phyloP scores from a whole-genome alignment of 257 asterid genomes.

The Anisodus tanguticus region DNA sequence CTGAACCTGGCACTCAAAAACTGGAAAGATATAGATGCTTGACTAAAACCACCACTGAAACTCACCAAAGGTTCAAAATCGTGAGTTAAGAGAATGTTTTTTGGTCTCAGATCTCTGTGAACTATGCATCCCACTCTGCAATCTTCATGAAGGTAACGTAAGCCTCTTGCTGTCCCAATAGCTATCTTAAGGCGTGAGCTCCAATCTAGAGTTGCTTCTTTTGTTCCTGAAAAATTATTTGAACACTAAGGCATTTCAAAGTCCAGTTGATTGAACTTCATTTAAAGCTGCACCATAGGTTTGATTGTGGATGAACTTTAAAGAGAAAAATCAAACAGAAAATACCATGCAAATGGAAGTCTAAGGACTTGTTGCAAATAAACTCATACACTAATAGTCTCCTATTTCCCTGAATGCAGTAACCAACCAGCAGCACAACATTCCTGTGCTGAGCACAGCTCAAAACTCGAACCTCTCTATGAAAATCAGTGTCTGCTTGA shows the following conservation, averaged over 20 bases:
- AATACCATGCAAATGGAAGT: constrained; percentile 82
- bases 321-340: constrained; percentile 27
- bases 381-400: constrained; percentile 83
- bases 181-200: constrained; percentile 74
- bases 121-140: constrained; percentile 90
- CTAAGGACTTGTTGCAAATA: constrained; percentile 82
- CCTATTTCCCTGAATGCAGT: constrained; percentile 66
- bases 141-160: constrained; percentile 92
- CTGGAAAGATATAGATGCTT: constrained; percentile 29
- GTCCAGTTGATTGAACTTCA: neutral
- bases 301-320: neutral
- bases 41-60: constrained; percentile 23
- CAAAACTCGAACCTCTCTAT: constrained; percentile 76
- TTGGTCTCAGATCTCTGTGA: constrained; percentile 78
- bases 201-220: constrained; percentile 61
- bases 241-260: neutral
- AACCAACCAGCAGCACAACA: constrained; percentile 84
- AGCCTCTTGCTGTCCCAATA: constrained; percentile 89
- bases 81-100: constrained; percentile 85
- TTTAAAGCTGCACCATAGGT: neutral
- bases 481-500: constrained; percentile 78
- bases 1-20: neutral
- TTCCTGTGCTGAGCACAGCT: constrained; percentile 96
- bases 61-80: constrained; percentile 88
- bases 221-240: constrained; percentile 51